Evolutionary conservation across 805 yeast genomes (phyloP), one percentile per base, ranked within the genome.

Genomic region (Myxozyma sirexii): DNA sequence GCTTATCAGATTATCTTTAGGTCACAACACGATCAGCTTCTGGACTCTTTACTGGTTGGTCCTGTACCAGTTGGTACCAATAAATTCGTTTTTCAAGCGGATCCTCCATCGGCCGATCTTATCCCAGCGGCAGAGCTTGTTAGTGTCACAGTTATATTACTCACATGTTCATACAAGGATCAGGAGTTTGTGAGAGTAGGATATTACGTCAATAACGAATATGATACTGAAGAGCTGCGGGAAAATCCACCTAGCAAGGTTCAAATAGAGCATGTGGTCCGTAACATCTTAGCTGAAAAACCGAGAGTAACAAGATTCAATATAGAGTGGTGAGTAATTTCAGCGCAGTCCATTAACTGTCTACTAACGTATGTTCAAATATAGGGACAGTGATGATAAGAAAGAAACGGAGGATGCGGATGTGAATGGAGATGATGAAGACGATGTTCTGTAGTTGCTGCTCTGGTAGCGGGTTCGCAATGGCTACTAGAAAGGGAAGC

Each of bases 31-130:
- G 99, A 94, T 73, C 99, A 94, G 75, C 97, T 92, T 72, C 78
- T 94, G 56, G 99, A 94, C 71, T 91, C 97, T 1, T 85, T 94
- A 39, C 77, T 94, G n/a, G 99, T 94, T 2, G 99, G 99, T 0
- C 99, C 99, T 0, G 96, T 94, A 1, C 99, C 99, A 0, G 96
- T 94, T 1, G 99, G 99, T 0, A 85, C 93, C 42, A 94, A 94
- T 72, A 91, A 93, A 74, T 94, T 94, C 69, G 81, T 92, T 10
- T 88, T 94, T 73, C 84, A 89, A 19, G 97, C 98, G 0, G 98
- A 96, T 69, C 96, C 99, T 0, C 99, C 99, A 0, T 85, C 93
- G 0, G 96, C 97, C 0, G 98, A 93, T 67, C 75, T 92, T 67
- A 94, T 94, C 66, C 99, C 99, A 0, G 97, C 97, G 2, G 86